Evolutionary conservation across 345 rosid species (phyloP).

Genomic region (Turritis glabra): DNA sequence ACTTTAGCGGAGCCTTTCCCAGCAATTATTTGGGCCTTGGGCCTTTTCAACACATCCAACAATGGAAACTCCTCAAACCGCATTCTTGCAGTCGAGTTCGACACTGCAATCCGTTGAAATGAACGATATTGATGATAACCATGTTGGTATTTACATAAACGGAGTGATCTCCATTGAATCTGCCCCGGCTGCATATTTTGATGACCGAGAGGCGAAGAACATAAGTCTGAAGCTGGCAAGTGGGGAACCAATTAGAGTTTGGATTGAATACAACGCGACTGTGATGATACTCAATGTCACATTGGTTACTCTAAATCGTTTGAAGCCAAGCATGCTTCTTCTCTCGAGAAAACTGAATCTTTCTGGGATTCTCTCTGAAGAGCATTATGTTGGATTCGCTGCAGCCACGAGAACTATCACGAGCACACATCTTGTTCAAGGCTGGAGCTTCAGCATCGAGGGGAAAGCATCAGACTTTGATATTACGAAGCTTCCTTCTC

Average conservation of each 20-base stretch:
- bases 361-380: slow-evolving; percentile 36
- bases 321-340: slow-evolving; percentile 48
- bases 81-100: slow-evolving; percentile 58
- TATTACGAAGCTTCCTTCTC: slow-evolving; percentile 51
- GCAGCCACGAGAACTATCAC: slow-evolving; percentile 45
- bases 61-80: slow-evolving; percentile 44
- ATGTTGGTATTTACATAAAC: slow-evolving; percentile 57
- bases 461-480: slow-evolving; percentile 47
- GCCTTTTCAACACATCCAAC: slow-evolving; percentile 49
- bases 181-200: slow-evolving; percentile 44
- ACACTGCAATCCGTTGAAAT: slow-evolving; percentile 51
- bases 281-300: slow-evolving; percentile 46
- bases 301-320: slow-evolving; percentile 39
- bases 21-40: slow-evolving; percentile 48
- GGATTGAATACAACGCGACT: slow-evolving; percentile 56
- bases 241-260: slow-evolving; percentile 47
- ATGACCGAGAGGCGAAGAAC: slow-evolving; percentile 21
- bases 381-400: slow-evolving; percentile 55
- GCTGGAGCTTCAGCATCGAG: slow-evolving; percentile 62
- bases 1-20: slow-evolving; percentile 17
- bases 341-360: slow-evolving; percentile 45
- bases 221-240: slow-evolving; percentile 42
- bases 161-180: slow-evolving; percentile 41
- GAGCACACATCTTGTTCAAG: slow-evolving; percentile 47
- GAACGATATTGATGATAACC: slow-evolving; percentile 48